Conservation (phyloP, 1,284 basidiomycete species). For the Acaromyces ingoldii region DNA sequence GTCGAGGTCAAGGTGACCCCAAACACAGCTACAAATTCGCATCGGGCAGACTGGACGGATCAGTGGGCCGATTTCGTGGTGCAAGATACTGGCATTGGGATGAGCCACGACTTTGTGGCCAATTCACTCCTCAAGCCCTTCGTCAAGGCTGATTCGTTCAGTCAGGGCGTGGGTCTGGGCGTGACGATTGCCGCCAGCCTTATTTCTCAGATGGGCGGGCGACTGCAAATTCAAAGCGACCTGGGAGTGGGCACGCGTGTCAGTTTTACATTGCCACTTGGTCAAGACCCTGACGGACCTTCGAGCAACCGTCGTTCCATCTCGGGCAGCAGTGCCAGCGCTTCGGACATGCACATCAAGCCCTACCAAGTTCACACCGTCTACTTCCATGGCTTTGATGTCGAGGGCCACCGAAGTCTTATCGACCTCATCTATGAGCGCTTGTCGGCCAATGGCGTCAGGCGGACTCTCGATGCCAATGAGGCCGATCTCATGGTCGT, state of each 20-base stretch:
- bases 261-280: conserved; percentile 22
- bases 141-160: conserved; percentile 30
- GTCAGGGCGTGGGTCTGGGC: conserved; percentile 32
- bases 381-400: conserved; percentile 5
- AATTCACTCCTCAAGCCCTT: conserved; percentile 17
- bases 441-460: conserved; percentile 3
- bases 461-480: neutral
- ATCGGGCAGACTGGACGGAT: neutral
- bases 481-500: conserved; percentile 10
- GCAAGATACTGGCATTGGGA: conserved; percentile 14
- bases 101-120: conserved; percentile 9
- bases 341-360: too few relatives aligned
- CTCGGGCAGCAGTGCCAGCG: neutral
- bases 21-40: too few relatives aligned
- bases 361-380: neutral
- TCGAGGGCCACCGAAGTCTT: neutral
- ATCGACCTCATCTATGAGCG: neutral
- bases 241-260: conserved; percentile 27
- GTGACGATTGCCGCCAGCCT: conserved; percentile 35
- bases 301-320: neutral
- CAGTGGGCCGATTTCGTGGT: conserved; percentile 7
- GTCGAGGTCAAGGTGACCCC: conserved; percentile 23
- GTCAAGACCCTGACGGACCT: neutral
- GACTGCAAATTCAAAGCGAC: conserved; percentile 25
- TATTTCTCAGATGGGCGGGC: conserved; percentile 24